Evolutionary conservation across 768 basidiomycete species (phyloP).

Genomic region (Cystoderma amianthinum): DNA sequence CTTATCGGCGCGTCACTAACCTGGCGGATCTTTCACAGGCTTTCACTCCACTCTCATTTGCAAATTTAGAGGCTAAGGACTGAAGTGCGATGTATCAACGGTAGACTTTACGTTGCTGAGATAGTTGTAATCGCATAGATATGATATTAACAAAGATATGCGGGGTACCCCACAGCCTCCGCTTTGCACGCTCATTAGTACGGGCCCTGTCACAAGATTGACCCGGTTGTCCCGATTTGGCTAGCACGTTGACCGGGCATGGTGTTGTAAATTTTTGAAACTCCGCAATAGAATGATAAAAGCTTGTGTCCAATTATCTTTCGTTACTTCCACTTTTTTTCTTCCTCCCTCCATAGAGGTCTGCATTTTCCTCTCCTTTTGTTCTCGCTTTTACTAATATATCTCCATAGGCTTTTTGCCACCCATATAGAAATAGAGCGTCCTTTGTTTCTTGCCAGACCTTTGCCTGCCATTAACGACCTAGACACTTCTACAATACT

Average conservation of each 20-base stretch:
- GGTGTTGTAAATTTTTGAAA: constrained; percentile 27
- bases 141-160: neutral
- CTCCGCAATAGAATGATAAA: constrained; percentile 24
- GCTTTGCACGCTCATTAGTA: neutral
- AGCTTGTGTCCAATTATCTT: constrained; percentile 16
- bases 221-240: constrained; percentile 1
- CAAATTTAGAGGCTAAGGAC: constrained; percentile 27
- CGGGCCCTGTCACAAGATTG: neutral
- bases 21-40: constrained; percentile 23
- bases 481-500: constrained; percentile 1
- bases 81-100: constrained; percentile 13
- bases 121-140: neutral
- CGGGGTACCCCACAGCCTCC: neutral
- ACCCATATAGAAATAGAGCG: constrained; percentile 55
- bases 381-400: constrained; percentile 3
- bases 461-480: constrained; percentile 15
- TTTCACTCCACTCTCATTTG: constrained; percentile 44
- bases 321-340: constrained; percentile 25
- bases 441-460: constrained; percentile 36
- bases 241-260: constrained; percentile 7
- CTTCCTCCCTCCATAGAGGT: constrained; percentile 34
- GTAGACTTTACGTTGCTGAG: neutral
- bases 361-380: constrained; percentile 5
- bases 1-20: constrained; percentile 14
- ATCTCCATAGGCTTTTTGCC: constrained; percentile 27